A percentile compares a stretch with the other conserved stretches of the same genome.
These are phyloP conservation scores for Starmerella bacillaris DNA, from an alignment of 805 yeast species.

Conservation along the genomic window DNA sequence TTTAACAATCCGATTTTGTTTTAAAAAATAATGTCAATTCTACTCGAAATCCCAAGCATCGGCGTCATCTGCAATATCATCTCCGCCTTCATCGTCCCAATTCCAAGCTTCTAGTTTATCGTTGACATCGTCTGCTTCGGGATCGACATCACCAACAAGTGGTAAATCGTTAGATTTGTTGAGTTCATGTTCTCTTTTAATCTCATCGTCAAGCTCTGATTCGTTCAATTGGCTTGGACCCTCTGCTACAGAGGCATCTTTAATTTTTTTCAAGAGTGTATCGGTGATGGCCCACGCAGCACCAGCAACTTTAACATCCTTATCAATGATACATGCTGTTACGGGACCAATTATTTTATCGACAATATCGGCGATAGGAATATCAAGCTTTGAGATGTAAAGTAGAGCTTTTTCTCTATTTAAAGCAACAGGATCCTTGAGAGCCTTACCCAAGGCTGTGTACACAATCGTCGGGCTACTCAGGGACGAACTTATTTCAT, in stretches of 20 bases:
- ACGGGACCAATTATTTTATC: conserved; percentile 66
- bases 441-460: conserved; percentile 70
- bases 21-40: conserved; percentile 12
- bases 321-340: conserved; percentile 69
- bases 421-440: conserved; percentile 61
- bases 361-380: conserved; percentile 59
- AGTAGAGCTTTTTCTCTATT: conserved; percentile 59
- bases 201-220: too few relatives aligned
- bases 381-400: conserved; percentile 54
- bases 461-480: conserved; percentile 56
- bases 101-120: background rate
- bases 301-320: conserved; percentile 45
- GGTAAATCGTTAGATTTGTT: too few relatives aligned
- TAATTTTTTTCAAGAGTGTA: conserved; percentile 37
- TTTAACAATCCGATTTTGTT: too few relatives aligned
- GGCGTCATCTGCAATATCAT: conserved; percentile 11
- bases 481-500: conserved; percentile 44
- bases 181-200: background rate
- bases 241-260: conserved; percentile 25
- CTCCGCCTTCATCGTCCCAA: conserved; percentile 2
- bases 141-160: too few relatives aligned
- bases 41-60: conserved; percentile 21
- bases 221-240: too few relatives aligned
- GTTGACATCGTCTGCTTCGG: background rate
- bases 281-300: conserved; percentile 59